Base-by-base conservation (phyloP, 2,329 filamentous ascomycete species). In the Botrytis galanthina region DNA sequence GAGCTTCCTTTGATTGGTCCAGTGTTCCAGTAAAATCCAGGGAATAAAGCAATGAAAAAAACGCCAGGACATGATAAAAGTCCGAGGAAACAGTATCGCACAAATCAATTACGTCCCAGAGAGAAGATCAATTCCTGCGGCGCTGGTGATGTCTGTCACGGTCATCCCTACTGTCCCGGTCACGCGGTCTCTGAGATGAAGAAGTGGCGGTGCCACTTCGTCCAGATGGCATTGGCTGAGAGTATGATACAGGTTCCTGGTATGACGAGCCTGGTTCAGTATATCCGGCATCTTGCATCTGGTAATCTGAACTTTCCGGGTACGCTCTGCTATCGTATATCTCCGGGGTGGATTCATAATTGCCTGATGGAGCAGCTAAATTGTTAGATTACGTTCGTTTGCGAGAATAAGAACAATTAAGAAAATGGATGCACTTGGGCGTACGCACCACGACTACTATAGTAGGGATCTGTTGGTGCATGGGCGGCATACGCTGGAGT, bases 381-480 rank as follows among this genome's bases (percentile, higher is more conserved):
- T 75, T 75, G 78, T 81, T 81, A 81, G 80, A 80, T 59, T 78
- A 72, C 74, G 76, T 75, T 77, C 75, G 74, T 75, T 77, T 71
- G 39, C 59, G 68, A 75, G 54, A 70, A 59, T 44, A 62, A 46
- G 68, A 51, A 74, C 70, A 72, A 72, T 67, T 70, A 71, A 68
- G 75, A 75, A 75, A 75, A 70, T 54, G 39, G 26, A 74, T 73
- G 75, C 69, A 73, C 74, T 74, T 80, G 73, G 77, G 74, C 76
- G 83, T 87, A 90, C 86, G 86, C 86, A 88, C 88, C 87, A 85
- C 88, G 88, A 83, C 87, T 68, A 78, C 87, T 68, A 77, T 87
- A 88, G 76, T 86, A 85, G 63, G 87, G 83, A 80, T 89, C 87
- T 80, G 83, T 61, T 68, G 62, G 80, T 74, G 86, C 84, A 78